phyloP scores from a whole-genome alignment of 441 rosid species.

The Adansonia grandidieri region DNA sequence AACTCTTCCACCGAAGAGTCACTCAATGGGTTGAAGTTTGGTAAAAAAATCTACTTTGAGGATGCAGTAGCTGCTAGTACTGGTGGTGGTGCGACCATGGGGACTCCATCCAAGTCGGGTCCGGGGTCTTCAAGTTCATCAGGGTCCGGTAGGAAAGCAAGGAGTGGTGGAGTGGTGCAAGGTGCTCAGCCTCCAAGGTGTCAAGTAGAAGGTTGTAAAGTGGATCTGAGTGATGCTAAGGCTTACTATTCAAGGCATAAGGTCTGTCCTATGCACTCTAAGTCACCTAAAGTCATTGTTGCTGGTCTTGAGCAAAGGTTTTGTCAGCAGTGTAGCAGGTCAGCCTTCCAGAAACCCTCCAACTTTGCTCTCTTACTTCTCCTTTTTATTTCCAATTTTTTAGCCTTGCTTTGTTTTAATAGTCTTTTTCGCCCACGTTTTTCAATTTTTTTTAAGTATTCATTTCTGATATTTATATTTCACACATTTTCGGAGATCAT shows the following conservation, averaged over 20 bases:
- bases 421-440: too few species aligned
- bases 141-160: slow-evolving; percentile 48
- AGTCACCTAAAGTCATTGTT: slow-evolving; percentile 79
- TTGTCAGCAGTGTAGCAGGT: slow-evolving; percentile 99
- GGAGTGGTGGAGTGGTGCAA: slow-evolving; percentile 30
- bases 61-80: slow-evolving; percentile 51
- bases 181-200: slow-evolving; percentile 72
- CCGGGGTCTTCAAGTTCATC: slow-evolving; percentile 47
- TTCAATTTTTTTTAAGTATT: too few species aligned
- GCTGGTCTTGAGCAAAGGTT: slow-evolving; percentile 88
- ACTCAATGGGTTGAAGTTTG: slow-evolving; percentile 60
- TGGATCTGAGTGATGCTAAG: slow-evolving; percentile 93
- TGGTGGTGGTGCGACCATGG: slow-evolving; percentile 62
- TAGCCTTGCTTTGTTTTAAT: background rate
- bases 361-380: background rate
- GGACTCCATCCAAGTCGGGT: slow-evolving; percentile 34
- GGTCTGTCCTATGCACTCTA: slow-evolving; percentile 87
- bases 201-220: slow-evolving; percentile 88
- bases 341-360: slow-evolving; percentile 17
- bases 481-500: too few species aligned
- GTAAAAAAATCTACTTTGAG: slow-evolving; percentile 69
- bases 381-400: background rate
- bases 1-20: slow-evolving; percentile 40
- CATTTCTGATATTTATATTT: too few species aligned
- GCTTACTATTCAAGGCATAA: slow-evolving; percentile 90